Base-by-base conservation (phyloP, 2,329 filamentous ascomycete genomes). In the Phialophora tarda region DNA sequence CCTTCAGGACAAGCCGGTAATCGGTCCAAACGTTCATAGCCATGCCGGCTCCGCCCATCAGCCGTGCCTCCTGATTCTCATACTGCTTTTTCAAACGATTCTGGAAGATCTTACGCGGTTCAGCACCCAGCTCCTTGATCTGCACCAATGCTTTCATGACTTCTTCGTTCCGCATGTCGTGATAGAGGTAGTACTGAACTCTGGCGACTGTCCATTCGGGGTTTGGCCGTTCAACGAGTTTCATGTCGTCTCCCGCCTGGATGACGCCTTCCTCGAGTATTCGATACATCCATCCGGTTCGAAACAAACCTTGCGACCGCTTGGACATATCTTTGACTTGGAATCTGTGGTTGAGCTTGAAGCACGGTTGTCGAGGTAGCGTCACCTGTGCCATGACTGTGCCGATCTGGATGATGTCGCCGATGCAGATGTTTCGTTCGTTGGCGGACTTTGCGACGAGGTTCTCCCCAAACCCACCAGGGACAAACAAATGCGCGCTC, bases 281-380 rank as follows among this genome's bases (percentile, higher is more conserved):
- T 2, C 87, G 83, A 70, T 89, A 89, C 73, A 89, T 85, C 88
- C 87, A 90, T 0, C 88, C 88, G 0, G 87, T 89, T 1, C 87
- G 82, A 64, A 84, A 84, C 1, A 78, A 79, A 67, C 82, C 80
- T 76, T 85, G 88, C 0, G 86, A 85, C 23, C 81, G 78, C 0
- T 83, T 83, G 3, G 87, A 85, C 75, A 90, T 89, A 67, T 87
- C 84, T 71, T 85, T 86, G 10, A 88, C 77, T 38, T 84, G 81
- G 74, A 90, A 90, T 1, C 88, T 85, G 71, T 89, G 87, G 73
- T 90, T 90, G 8, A 90, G 81, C 73, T 90, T 90, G 78, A 85
- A 90, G 77, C 88, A 90, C 10, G 88, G 88, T 70, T 87, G 84
- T 17, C 88, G 82, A 0, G 88, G 88, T 26, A 89, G 77, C 68